These are phyloP conservation scores for Wickerhamiella kurtzmanii DNA, from an alignment of 805 yeast genomes.

Conservation along the genomic window DNA sequence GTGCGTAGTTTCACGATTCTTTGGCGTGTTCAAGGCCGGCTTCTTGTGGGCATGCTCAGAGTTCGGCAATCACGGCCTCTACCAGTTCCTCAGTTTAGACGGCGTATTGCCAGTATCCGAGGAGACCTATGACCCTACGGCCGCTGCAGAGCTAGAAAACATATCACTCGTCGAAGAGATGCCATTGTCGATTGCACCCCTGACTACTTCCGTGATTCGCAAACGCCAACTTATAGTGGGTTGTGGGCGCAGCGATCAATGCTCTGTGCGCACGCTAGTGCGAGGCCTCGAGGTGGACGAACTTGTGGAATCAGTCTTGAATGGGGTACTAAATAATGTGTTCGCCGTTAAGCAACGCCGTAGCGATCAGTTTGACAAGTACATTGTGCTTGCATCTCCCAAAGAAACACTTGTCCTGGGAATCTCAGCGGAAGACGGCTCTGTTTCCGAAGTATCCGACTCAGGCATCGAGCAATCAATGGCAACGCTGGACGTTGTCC, in stretches of 20 bases:
- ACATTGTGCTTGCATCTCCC: slow-evolving; percentile 49
- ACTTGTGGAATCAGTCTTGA: slow-evolving; percentile 58
- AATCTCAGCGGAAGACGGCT: slow-evolving; percentile 45
- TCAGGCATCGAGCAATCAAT: slow-evolving; percentile 45
- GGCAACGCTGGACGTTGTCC: slow-evolving; percentile 54
- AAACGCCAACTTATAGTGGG: slow-evolving; percentile 30
- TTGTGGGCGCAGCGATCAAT: slow-evolving; percentile 28
- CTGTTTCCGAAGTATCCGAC: slow-evolving; percentile 59
- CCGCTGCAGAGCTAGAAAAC: not conserved
- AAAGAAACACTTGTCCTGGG: slow-evolving; percentile 60
- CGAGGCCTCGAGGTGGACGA: slow-evolving; percentile 50
- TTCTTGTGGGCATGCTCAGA: slow-evolving; percentile 56
- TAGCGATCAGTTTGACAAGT: slow-evolving; percentile 41
- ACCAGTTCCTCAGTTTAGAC: slow-evolving; percentile 59
- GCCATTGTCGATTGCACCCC: slow-evolving; percentile 4
- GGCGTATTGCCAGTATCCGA: slow-evolving; percentile 18
- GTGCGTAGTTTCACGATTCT: slow-evolving; percentile 29
- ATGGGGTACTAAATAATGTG: slow-evolving; percentile 46
- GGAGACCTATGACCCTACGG: not conserved
- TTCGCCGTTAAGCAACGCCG: slow-evolving; percentile 45
- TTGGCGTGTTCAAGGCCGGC: slow-evolving; percentile 62
- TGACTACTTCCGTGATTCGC: slow-evolving; percentile 2
- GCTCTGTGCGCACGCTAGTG: slow-evolving; percentile 32
- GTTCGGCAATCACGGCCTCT: slow-evolving; percentile 49
- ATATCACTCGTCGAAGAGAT: not conserved